Evolutionary conservation across 2,329 filamentous ascomycete species (phyloP).

Genomic region (Fusarium clavum): DNA sequence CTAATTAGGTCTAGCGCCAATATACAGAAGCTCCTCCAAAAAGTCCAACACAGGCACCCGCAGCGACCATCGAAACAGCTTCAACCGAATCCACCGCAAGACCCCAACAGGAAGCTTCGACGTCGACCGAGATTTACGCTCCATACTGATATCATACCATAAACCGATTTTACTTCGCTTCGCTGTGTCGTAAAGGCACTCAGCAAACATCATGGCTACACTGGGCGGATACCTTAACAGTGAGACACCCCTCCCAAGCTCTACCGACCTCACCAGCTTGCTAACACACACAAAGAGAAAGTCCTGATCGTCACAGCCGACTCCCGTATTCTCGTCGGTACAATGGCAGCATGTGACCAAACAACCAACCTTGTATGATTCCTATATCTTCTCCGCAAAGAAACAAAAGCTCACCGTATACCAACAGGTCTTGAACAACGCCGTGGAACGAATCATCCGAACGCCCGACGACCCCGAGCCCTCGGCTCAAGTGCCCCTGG

Average conservation of each 20-base stretch:
- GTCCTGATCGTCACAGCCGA: conserved; percentile 93
- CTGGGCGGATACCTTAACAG: conserved; percentile 60
- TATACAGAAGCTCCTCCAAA: conserved; percentile 41
- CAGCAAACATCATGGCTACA: conserved; percentile 54
- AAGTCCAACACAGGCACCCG: conserved; percentile 39
- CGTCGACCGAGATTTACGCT: background rate
- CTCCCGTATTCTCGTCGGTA: conserved; percentile 86
- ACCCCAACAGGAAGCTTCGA: background rate
- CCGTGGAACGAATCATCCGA: conserved; percentile 90
- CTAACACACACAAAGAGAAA: conserved; percentile 71
- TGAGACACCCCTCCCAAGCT: conserved; percentile 43
- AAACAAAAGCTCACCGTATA: conserved; percentile 30
- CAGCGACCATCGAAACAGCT: conserved; percentile 25
- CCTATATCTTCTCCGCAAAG: background rate
- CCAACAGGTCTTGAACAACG: conserved; percentile 77
- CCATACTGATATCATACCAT: accelerated
- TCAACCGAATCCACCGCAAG: conserved; percentile 6
- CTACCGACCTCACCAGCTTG: background rate
- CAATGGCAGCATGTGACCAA: conserved; percentile 86
- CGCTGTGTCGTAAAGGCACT: conserved; percentile 1
- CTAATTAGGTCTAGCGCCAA: conserved; percentile 40
- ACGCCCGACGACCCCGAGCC: conserved; percentile 84
- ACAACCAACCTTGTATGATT: conserved; percentile 81
- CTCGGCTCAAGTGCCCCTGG: conserved; percentile 83
- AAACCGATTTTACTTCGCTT: background rate